Base-by-base conservation (phyloP, 1,284 basidiomycete genomes). In the Moesziomyces globuligerus region DNA sequence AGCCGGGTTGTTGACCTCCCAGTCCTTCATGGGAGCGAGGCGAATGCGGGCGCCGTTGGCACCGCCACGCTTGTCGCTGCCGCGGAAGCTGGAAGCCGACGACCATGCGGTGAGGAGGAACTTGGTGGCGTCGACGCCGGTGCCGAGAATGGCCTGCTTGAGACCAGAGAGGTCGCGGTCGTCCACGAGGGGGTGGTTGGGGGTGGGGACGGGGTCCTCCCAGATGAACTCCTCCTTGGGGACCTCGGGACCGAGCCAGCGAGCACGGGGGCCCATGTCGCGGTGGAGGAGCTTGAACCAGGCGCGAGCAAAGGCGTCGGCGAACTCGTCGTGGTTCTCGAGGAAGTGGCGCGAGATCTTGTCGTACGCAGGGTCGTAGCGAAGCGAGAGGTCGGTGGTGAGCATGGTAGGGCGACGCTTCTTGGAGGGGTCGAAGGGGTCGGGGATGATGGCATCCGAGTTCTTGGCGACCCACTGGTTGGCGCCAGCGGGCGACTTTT, bases 201-300 rank as follows among this genome's bases (percentile, higher is more conserved):
- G 50, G 7, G 46, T 7, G 15, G 57, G 58, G 17, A 60, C 53
- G 18, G 65, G 65, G 53, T 68, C 65, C 53, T 68, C 53, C 65
- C 65, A 68, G 44, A 68, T 60, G 39, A 61, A 48, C 1, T 26
- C 26, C 54, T 68, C 65, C 54, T 68, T 56, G 49, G 65, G 65
- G 23, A 68, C 43, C 53, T 68, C 57, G 53, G 65, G 65, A 23
- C 65, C 65, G 41, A 61, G 57, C 57, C 58, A 68, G 43, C 58
- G 57, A 2, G 58, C 39, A 20, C 54, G 57, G 5, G 65, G 65
- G 47, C 65, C 65, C 65, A 68, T 68, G 52, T 68, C 65, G 53
- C 65, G 65, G 65, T 68, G 65, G 42, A 68, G 57, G 18, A 68
- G 58, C 58, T 68, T 61, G 58, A 68, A 68, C 65, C 65, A 68